A percentile compares a stretch with the other conserved stretches of the same genome.
These are phyloP conservation scores for Metahyphopichia silvanorum DNA, from an alignment of 805 yeast species.

Conservation along the genomic window DNA sequence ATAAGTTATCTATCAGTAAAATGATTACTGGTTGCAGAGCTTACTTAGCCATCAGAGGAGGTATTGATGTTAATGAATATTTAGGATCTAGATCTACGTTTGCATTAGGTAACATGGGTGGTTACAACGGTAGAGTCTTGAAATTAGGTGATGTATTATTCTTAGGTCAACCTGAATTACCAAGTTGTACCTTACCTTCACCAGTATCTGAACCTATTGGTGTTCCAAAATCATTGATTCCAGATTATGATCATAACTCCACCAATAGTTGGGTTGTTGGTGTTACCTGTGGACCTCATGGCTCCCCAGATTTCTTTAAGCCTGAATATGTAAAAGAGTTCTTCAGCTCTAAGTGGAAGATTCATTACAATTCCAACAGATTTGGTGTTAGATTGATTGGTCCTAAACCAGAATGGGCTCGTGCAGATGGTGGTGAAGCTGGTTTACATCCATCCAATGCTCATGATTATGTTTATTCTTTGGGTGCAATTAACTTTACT, in stretches of 20 bases:
- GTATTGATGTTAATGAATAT: constrained; percentile 91
- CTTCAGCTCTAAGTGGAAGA: constrained; percentile 81
- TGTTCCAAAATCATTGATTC: constrained; percentile 56
- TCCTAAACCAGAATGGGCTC: constrained; percentile 96
- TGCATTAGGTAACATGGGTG: constrained; percentile 91
- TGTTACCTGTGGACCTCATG: constrained; percentile 97
- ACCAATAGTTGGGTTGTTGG: constrained; percentile 76
- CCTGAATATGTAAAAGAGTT: constrained; percentile 72
- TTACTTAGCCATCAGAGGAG: constrained; percentile 87
- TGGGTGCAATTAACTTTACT: constrained; percentile 96
- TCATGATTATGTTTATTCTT: constrained; percentile 93
- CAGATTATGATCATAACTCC: constrained; percentile 38
- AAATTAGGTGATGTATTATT: constrained; percentile 91
- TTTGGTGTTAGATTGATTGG: constrained; percentile 94
- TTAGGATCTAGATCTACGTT: constrained; percentile 96
- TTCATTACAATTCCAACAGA: constrained; percentile 94
- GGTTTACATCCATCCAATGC: constrained; percentile 99
- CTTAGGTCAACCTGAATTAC: constrained; percentile 71
- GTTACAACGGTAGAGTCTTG: constrained; percentile 88
- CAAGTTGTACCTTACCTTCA: constrained; percentile 66
- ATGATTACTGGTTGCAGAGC: constrained; percentile 81
- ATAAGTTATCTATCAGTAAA: constrained; percentile 77
- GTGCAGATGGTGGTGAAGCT: constrained; percentile 95
- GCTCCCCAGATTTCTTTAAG: constrained; percentile 91
- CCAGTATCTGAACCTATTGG: constrained; percentile 64